phyloP scores from a whole-genome alignment of 108 stramenopile genomes.

The Cyclotella atomus region DNA sequence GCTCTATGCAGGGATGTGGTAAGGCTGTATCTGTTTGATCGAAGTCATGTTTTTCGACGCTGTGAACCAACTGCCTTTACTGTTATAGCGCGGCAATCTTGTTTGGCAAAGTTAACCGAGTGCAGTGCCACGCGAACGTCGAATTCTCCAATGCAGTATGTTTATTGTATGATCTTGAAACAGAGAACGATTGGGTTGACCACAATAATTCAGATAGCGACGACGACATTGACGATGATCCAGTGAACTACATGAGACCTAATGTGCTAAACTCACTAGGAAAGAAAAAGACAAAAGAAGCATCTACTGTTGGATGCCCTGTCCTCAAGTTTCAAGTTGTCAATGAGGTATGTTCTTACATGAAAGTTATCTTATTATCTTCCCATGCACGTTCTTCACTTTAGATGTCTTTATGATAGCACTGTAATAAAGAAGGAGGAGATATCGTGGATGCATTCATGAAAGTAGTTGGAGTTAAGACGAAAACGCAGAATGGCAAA shows the following conservation, averaged over 20 bases:
- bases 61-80: no score
- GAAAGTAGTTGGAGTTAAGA: conserved; percentile 66
- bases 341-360: conserved; percentile 49
- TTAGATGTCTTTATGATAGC: no score
- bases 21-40: no score
- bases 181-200: conserved; percentile 35
- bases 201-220: neutral
- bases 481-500: conserved; percentile 26
- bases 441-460: conserved; percentile 83
- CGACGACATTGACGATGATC: conserved; percentile 1
- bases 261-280: neutral
- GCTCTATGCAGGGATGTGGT: conserved; percentile 81
- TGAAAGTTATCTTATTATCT: no score
- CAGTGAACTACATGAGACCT: neutral
- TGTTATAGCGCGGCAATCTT: conserved; percentile 84
- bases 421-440: conserved; percentile 64
- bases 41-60: no score
- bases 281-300: neutral
- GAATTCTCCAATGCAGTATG: conserved; percentile 74
- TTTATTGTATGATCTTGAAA: conserved; percentile 61
- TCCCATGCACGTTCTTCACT: no score
- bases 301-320: conserved; percentile 54
- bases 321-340: conserved; percentile 79
- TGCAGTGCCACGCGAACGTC: conserved; percentile 74
- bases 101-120: conserved; percentile 79